Evolutionary conservation across 176 grass and related monocot species (phyloP), one percentile per base, ranked within the genome.

Genomic region (Eragrostis nindensis): DNA sequence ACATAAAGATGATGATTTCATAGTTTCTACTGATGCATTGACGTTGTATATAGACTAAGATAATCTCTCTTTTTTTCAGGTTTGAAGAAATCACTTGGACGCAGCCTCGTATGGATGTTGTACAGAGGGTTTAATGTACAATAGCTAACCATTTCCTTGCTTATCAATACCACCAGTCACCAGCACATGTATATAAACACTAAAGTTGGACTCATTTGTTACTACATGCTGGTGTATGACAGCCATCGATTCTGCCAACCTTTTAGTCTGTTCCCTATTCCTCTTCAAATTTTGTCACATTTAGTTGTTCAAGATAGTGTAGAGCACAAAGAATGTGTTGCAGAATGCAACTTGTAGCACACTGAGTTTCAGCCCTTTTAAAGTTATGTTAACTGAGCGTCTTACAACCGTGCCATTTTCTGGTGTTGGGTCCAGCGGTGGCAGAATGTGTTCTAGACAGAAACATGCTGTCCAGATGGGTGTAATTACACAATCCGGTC

Each of bases 61-160:
- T 75, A 3, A n/a, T 41, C 6, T 56, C 81, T 74, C 46, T 24
- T 4, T 57, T 71, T 71, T 18, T 78, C 86, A 78, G 83, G 66
- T 82, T 86, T 83, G 73, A 82, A 82, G 83, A 67, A 86, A 78
- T 76, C 57, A 50, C 78, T 67, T 89, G 83, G 78, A 78, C 78
- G 29, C 73, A 43, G 45, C 29, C 54, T 49, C 77, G 57, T 71
- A 50, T 85, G 64, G 74, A 75, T 79, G 68, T 56, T 89, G 87
- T 85, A 89, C 87, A 89, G 41, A 89, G 13, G 70, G 53, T 76
- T 71, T 71, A 32, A 65, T n/a, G 73, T 89, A 81, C 47, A 77
- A 77, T 82, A 89, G 48, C 71, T 89, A 89, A 89, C 65, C 47
- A 40, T 74, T 81, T 77, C 53, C 76, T 72, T 83, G 18, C 36